Conservation (phyloP, 1,139 yeast genomes). For the Protomyces lactucae-debilis region DNA sequence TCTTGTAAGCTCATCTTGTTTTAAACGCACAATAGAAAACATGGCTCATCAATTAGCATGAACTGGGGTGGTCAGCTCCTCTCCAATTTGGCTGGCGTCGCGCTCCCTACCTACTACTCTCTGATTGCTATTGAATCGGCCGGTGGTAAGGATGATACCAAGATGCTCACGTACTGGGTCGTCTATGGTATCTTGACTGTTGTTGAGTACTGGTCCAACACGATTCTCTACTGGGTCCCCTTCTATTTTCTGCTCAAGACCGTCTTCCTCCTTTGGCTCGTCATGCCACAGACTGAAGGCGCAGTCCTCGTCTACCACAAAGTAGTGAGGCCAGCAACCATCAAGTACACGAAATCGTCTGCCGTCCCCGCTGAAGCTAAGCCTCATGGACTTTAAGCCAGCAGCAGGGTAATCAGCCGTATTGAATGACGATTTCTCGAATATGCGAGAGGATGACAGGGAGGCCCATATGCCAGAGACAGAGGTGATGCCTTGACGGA, state of each 20-base stretch:
- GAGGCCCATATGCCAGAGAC: no score
- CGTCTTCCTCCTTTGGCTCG: conserved; percentile 76
- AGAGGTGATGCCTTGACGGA: no score
- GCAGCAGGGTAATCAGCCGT: no score
- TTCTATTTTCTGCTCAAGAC: conserved; percentile 95
- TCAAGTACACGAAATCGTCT: conserved; percentile 15
- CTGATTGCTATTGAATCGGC: conserved; percentile 74
- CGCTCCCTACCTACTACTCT: conserved; percentile 85
- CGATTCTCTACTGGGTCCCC: conserved; percentile 86
- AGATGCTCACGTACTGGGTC: conserved; percentile 57
- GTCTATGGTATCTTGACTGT: conserved; percentile 88
- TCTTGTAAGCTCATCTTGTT: conserved; percentile 38
- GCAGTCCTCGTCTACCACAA: conserved; percentile 63
- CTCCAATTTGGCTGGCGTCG: conserved; percentile 87
- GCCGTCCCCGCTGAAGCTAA: conserved; percentile 23
- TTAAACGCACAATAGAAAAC: conserved; percentile 40
- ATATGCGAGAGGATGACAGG: no score
- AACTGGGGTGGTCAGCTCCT: conserved; percentile 81
- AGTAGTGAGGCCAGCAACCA: conserved; percentile 55
- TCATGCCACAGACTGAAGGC: conserved; percentile 84
- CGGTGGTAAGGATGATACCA: conserved; percentile 68
- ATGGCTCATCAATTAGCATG: conserved; percentile 39
- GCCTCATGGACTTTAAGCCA: conserved; percentile 18
- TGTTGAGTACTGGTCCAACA: conserved; percentile 90
- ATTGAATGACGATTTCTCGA: no score